Base-by-base conservation (phyloP, 495 filamentous ascomycete species). In the Penicillium odoratum region DNA sequence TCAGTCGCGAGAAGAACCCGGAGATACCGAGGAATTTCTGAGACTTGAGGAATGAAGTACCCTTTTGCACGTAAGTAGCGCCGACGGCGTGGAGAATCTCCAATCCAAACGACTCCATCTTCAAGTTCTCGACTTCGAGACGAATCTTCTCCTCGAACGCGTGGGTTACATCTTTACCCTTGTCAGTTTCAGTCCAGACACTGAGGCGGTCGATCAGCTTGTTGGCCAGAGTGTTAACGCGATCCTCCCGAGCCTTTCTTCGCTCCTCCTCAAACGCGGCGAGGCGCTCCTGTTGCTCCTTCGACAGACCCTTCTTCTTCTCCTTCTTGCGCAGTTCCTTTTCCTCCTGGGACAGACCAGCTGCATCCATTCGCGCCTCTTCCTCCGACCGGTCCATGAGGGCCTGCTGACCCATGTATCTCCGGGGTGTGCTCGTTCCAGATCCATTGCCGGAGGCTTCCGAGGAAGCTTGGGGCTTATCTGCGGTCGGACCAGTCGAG, bases 51-150 rank as follows among this genome's bases (percentile, higher is more conserved):
- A 97, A 87, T 0, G 89, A 86, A 26, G 88, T 88, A 10, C 87
- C 90, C 74, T 97, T 98, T 59, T 86, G 85, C 18, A 93, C 69
- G 70, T 99, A 99, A 6, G 90, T 94, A 21, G 85, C 78, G 26
- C 95, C 93, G 62, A 99, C 92, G 21, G 94, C 92, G 71, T 99
- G 94, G 25, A 99, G 78, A 62, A 99, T 99, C 65, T 99, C 94
- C 36, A 99, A 76, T 38, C 94, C 94, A 68, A 99, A 99, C 11
- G 89, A 93, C 76, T 99, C 94, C 91, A 99, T 98, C 79, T 98
- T 99, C 62, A 98, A 74, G 63, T 97, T 95, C 79, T 99, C 94
- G 13, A 97, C 91, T 74, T 98, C 95, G 28, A 96, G 85, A n/a
- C 87, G 82, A 21, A 86, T 97, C 81, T 98, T 96, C 67, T 91